phyloP scores from a whole-genome alignment of 768 basidiomycete genomes.

The Pisolithus marmoratus region DNA sequence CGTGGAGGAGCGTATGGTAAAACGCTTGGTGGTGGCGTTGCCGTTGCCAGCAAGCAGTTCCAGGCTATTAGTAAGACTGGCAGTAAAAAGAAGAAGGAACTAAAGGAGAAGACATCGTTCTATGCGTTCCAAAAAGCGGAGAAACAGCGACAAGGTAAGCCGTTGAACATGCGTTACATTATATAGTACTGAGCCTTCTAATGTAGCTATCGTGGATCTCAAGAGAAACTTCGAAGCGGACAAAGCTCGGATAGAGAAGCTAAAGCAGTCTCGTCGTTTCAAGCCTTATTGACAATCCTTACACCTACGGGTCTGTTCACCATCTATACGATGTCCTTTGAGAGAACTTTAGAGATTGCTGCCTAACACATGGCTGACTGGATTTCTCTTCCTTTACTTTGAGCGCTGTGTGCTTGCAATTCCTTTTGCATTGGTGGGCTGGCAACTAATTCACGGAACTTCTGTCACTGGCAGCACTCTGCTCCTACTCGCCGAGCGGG shows the following conservation, averaged over 20 bases:
- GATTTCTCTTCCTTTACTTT: no score
- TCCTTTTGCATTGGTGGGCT: no score
- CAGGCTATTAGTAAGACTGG: constrained; percentile 30
- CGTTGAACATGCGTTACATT: not conserved
- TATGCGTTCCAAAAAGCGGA: constrained; percentile 91
- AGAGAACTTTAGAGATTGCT: no score
- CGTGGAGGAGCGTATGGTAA: constrained; percentile 87
- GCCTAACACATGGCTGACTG: no score
- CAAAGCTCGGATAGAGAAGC: constrained; percentile 47
- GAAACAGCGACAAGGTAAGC: constrained; percentile 76
- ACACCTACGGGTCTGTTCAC: no score
- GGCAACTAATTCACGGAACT: no score
- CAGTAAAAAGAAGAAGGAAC: constrained; percentile 47
- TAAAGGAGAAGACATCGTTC: constrained; percentile 69
- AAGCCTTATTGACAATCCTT: constrained; percentile 73
- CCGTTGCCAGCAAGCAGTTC: constrained; percentile 57
- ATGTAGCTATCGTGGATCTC: constrained; percentile 49
- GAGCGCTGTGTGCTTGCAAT: no score
- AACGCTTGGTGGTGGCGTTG: constrained; percentile 76
- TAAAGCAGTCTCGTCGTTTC: constrained; percentile 72
- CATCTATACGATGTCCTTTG: no score
- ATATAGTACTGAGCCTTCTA: constrained; percentile 3
- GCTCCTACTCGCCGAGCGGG: no score
- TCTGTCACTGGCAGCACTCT: no score
- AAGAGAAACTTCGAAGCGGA: constrained; percentile 84